Evolutionary conservation across 1,284 basidiomycete species (phyloP).

Genomic region (Marasmius oreades): DNA sequence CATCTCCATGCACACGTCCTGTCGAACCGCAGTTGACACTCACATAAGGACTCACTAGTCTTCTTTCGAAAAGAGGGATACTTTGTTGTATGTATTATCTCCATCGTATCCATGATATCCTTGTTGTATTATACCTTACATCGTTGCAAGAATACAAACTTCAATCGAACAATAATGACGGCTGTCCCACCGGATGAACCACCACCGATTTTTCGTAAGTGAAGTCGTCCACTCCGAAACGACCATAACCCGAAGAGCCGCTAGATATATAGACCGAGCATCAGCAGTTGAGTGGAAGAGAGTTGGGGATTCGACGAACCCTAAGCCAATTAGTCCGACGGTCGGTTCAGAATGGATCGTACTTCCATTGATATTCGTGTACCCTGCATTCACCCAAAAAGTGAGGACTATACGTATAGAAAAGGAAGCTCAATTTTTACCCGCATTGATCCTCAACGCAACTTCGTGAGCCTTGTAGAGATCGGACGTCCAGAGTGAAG

Average conservation of each 20-base stretch:
- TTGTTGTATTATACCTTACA: too few species aligned
- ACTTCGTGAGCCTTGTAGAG: constrained; percentile 43
- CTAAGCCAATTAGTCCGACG: constrained; percentile 29
- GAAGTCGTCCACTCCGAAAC: not conserved
- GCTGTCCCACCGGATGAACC: not conserved
- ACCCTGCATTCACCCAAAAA: constrained; percentile 26
- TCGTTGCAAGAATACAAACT: too few species aligned
- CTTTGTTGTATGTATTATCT: too few species aligned
- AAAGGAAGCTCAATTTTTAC: constrained; percentile 24
- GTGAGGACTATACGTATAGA: not conserved
- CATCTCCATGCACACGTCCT: not conserved
- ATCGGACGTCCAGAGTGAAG: constrained; percentile 54
- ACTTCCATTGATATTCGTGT: constrained; percentile 38
- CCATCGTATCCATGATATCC: too few species aligned
- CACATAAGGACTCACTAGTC: too few species aligned
- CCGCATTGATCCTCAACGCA: constrained; percentile 44
- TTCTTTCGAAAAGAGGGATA: too few species aligned
- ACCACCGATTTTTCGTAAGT: not conserved
- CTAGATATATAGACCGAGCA: not conserved
- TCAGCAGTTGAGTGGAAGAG: too few species aligned
- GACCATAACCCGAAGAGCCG: not conserved
- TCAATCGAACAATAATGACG: too few species aligned
- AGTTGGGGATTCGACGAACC: constrained; percentile 20
- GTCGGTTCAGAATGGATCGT: constrained; percentile 32
- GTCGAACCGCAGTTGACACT: too few species aligned